Percentiles rank a stretch among this genome's conserved stretches.
Evolutionary conservation across 768 basidiomycete genomes (phyloP).

Genomic region (Hortiboletus campestris): DNA sequence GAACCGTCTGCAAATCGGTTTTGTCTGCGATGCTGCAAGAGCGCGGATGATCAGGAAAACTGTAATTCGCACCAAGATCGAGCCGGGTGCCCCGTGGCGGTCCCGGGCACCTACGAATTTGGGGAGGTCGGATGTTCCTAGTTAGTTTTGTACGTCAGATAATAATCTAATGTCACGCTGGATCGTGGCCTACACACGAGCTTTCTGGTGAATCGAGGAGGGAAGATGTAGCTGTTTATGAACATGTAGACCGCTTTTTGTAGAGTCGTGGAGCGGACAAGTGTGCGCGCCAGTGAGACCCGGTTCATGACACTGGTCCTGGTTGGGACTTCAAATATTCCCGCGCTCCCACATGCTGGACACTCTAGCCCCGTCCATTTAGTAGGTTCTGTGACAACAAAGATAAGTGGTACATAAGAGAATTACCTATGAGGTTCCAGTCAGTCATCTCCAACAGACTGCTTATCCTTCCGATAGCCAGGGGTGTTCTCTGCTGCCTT

Average conservation of each 20-base stretch:
- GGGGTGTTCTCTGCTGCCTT: too few species aligned
- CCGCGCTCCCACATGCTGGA: too few species aligned
- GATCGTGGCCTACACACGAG: conserved; percentile 5
- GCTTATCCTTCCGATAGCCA: too few species aligned
- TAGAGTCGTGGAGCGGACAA: too few species aligned
- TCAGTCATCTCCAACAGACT: too few species aligned
- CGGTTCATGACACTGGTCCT: too few species aligned
- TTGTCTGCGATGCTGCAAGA: conserved; percentile 48
- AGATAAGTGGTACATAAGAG: too few species aligned
- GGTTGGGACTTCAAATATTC: too few species aligned
- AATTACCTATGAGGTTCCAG: too few species aligned
- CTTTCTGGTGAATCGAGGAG: neutral
- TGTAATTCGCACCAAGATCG: conserved; percentile 53
- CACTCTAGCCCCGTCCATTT: too few species aligned
- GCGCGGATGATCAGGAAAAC: conserved; percentile 41
- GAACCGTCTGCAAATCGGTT: conserved; percentile 47
- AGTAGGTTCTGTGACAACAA: too few species aligned
- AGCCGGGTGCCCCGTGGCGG: conserved; percentile 39
- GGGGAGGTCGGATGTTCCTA: conserved; percentile 37
- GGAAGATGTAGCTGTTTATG: neutral
- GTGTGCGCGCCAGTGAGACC: too few species aligned
- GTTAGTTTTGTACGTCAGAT: conserved; percentile 11
- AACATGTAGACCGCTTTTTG: neutral
- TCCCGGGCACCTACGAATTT: conserved; percentile 49
- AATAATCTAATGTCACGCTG: conserved; percentile 7